These are phyloP conservation scores for Thelephora aurantiotincta DNA, from an alignment of 768 basidiomycete genomes.

Conservation along the genomic window DNA sequence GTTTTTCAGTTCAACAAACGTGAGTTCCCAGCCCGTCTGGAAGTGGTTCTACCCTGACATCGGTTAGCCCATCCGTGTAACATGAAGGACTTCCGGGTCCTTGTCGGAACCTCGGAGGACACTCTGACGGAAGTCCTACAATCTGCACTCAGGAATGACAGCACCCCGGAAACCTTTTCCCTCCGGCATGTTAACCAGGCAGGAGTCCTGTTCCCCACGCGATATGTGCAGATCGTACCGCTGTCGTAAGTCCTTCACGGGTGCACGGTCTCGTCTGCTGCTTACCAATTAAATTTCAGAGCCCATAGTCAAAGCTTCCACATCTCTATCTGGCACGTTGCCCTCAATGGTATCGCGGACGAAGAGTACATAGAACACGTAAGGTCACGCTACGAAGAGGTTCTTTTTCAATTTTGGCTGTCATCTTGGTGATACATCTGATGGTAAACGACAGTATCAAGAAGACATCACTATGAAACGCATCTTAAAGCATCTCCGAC, in stretches of 20 bases:
- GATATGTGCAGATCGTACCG: slow-evolving; percentile 63
- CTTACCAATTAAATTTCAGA: slow-evolving; percentile 19
- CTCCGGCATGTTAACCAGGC: slow-evolving; percentile 40
- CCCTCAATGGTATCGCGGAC: slow-evolving; percentile 46
- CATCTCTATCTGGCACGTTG: slow-evolving; percentile 66
- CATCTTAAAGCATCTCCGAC: slow-evolving; percentile 64
- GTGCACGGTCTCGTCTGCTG: not conserved
- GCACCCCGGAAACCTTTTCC: slow-evolving; percentile 46
- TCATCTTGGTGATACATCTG: not conserved
- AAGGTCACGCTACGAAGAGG: slow-evolving; percentile 32
- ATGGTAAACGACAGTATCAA: slow-evolving; percentile 31
- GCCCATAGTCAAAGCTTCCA: slow-evolving; percentile 64
- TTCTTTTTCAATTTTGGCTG: not conserved
- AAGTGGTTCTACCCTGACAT: slow-evolving; percentile 5
- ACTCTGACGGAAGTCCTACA: slow-evolving; percentile 58
- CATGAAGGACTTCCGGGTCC: slow-evolving; percentile 71
- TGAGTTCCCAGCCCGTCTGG: slow-evolving; percentile 8
- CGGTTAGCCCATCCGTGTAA: slow-evolving; percentile 68
- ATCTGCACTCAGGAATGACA: slow-evolving; percentile 50
- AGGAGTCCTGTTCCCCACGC: slow-evolving; percentile 46
- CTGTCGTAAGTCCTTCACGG: slow-evolving; percentile 37
- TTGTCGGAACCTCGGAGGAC: slow-evolving; percentile 48
- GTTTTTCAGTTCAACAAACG: slow-evolving; percentile 20
- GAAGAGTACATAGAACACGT: slow-evolving; percentile 41
- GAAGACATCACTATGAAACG: slow-evolving; percentile 54